Conservation (phyloP, 2,329 filamentous ascomycete genomes). For the Talaromyces sp. region DNA sequence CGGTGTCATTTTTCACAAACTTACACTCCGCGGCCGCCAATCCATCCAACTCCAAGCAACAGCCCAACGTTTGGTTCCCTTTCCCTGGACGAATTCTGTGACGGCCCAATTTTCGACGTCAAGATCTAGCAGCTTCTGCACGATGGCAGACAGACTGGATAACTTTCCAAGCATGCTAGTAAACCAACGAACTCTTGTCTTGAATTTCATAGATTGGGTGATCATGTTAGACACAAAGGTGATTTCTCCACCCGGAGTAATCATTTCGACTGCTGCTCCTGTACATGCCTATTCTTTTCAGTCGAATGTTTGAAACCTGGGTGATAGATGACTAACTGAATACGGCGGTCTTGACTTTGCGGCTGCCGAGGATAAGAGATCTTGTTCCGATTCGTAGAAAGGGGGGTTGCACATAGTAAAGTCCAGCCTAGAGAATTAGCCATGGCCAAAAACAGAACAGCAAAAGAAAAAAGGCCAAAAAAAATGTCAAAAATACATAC, state of each 20-base stretch:
- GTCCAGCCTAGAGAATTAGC: slow-evolving; percentile 47
- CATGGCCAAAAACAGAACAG: background rate
- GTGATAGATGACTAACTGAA: slow-evolving; percentile 49
- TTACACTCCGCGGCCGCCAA: slow-evolving; percentile 57
- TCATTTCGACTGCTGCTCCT: slow-evolving; percentile 78
- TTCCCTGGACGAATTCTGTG: slow-evolving; percentile 71
- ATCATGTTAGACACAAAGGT: slow-evolving; percentile 69
- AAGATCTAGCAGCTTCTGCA: slow-evolving; percentile 51
- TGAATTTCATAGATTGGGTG: slow-evolving; percentile 59
- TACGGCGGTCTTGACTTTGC: slow-evolving; percentile 64
- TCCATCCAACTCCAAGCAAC: slow-evolving; percentile 79
- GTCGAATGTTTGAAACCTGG: background rate
- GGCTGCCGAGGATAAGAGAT: slow-evolving; percentile 61
- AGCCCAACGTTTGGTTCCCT: slow-evolving; percentile 77
- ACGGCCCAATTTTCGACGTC: slow-evolving; percentile 74
- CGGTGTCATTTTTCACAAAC: slow-evolving; percentile 2
- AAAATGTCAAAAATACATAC: slow-evolving; percentile 30
- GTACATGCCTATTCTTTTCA: slow-evolving; percentile 51
- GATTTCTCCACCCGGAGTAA: slow-evolving; percentile 71
- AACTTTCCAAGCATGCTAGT: slow-evolving; percentile 85
- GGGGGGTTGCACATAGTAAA: slow-evolving; percentile 95
- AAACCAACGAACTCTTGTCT: slow-evolving; percentile 72
- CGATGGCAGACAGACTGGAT: slow-evolving; percentile 60
- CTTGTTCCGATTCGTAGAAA: slow-evolving; percentile 73
- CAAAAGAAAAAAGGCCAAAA: background rate